Percentiles rank a stretch among this genome's conserved stretches.
These are phyloP conservation scores for Gleditsia sinensis DNA, from an alignment of 306 rosid species.

Conservation along the genomic window DNA sequence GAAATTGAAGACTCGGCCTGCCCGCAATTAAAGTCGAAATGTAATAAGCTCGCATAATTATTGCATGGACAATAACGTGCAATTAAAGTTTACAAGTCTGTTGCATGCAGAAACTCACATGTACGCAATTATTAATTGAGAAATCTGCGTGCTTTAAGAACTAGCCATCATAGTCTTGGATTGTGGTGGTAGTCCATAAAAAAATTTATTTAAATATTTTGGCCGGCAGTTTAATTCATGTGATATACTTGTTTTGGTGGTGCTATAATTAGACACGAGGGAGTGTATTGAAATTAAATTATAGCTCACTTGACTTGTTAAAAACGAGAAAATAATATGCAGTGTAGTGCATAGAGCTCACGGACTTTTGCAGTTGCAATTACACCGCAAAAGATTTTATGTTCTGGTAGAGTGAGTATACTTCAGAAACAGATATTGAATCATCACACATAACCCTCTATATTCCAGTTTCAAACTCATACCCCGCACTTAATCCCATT, in stretches of 20 bases:
- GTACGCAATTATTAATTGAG: background rate
- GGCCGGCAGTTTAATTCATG: too few relatives aligned
- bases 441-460: background rate
- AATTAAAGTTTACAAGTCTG: background rate
- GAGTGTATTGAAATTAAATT: background rate
- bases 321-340: background rate
- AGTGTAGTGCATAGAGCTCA: background rate
- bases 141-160: too few relatives aligned
- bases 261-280: background rate
- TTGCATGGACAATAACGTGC: background rate
- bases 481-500: background rate
- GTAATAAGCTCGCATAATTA: conserved; percentile 3
- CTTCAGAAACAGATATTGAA: too few relatives aligned
- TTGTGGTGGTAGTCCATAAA: too few relatives aligned
- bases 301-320: background rate
- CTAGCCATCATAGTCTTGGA: too few relatives aligned
- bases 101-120: conserved; percentile 1
- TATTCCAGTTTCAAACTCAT: background rate
- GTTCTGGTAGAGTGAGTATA: too few relatives aligned
- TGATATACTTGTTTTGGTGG: background rate
- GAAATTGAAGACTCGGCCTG: conserved; percentile 13
- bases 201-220: too few relatives aligned
- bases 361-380: background rate
- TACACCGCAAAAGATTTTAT: too few relatives aligned
- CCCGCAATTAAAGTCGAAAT: conserved; percentile 36